Percentiles rank a stretch among this genome's conserved stretches.
Evolutionary conservation across 2,329 filamentous ascomycete species (phyloP).

Genomic region (Penicillium sp.): DNA sequence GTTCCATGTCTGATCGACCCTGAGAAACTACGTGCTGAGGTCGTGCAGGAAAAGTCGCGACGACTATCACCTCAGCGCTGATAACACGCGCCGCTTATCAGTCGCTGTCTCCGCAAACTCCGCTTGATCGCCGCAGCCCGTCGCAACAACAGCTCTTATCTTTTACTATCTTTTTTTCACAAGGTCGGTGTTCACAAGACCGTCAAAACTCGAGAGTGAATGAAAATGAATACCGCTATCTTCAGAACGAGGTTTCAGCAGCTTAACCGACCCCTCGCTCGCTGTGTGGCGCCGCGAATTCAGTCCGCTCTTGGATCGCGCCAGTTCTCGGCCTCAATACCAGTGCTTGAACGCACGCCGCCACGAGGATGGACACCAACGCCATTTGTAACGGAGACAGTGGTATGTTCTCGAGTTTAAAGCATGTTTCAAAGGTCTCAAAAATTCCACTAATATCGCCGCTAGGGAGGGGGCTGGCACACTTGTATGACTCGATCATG

Average conservation of each 20-base stretch:
- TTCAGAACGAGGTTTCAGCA: conserved; percentile 17
- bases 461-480: conserved; percentile 67
- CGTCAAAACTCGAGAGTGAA: background rate
- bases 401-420: conserved; percentile 40
- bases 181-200: background rate
- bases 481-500: conserved; percentile 55
- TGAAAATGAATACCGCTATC: conserved; percentile 18
- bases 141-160: background rate
- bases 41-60: conserved; percentile 3
- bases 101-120: conserved; percentile 4
- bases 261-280: conserved; percentile 16
- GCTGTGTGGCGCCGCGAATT: conserved; percentile 3
- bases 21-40: background rate
- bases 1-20: conserved; percentile 20
- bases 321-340: conserved; percentile 26
- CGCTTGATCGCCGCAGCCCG: background rate
- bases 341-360: conserved; percentile 24
- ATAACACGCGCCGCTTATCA: conserved; percentile 11
- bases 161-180: background rate
- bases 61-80: conserved; percentile 13
- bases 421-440: background rate
- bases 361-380: conserved; percentile 46
- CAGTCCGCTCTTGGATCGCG: conserved; percentile 11
- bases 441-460: conserved; percentile 5
- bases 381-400: conserved; percentile 51